A percentile compares a stretch with the other conserved stretches of the same genome.
phyloP scores from a whole-genome alignment of 257 asterid genomes.

The Nicotiana knightiana region DNA sequence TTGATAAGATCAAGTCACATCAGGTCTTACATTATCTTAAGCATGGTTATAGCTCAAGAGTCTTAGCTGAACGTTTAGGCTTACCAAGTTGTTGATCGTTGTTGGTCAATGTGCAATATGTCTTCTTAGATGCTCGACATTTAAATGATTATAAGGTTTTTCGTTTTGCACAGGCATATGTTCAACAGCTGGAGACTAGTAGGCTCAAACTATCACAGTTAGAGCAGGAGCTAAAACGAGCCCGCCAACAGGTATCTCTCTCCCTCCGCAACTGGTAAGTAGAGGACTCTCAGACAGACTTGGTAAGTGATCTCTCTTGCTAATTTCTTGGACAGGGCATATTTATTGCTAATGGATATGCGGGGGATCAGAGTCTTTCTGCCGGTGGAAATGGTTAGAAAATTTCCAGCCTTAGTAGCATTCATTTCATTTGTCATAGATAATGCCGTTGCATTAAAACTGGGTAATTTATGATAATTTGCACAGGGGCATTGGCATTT shows the following conservation, averaged over 20 bases:
- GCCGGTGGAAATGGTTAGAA: conserved; percentile 57
- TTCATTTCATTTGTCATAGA: background rate
- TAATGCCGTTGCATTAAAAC: too few species aligned
- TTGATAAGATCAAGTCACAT: background rate
- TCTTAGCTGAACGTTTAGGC: background rate
- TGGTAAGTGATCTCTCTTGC: background rate
- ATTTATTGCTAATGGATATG: conserved; percentile 32
- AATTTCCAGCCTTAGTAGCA: background rate
- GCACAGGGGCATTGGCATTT: conserved; percentile 61
- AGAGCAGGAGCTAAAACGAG: conserved; percentile 77
- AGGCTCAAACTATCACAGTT: conserved; percentile 66
- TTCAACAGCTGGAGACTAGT: conserved; percentile 87
- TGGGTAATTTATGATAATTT: background rate
- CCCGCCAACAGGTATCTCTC: conserved; percentile 69
- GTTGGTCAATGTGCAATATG: background rate
- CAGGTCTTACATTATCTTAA: background rate
- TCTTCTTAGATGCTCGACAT: background rate
- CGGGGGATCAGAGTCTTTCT: conserved; percentile 44
- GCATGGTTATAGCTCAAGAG: background rate
- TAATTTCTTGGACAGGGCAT: conserved; percentile 36
- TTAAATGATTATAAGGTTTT: conserved; percentile 9
- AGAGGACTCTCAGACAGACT: background rate
- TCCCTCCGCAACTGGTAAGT: background rate
- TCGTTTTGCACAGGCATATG: conserved; percentile 61
- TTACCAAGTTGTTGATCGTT: background rate